phyloP scores from a whole-genome alignment of 768 basidiomycete species.

The Termitomyces sp. region DNA sequence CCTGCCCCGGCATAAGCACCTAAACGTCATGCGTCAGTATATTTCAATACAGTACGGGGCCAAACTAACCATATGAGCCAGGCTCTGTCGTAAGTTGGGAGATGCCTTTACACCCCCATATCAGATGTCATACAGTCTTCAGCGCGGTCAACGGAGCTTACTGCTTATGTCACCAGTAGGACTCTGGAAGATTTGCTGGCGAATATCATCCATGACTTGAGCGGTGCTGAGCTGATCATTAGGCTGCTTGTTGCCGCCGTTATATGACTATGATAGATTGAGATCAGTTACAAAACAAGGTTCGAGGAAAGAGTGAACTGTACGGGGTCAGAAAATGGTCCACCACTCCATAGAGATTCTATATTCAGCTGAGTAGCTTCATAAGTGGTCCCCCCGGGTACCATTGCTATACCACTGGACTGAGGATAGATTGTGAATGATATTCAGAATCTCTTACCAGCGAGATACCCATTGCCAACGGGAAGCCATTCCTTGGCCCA shows the following conservation, averaged over 20 bases:
- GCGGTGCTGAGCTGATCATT: conserved; percentile 42
- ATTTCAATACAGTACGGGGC: not conserved
- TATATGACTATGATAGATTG: conserved; percentile 45
- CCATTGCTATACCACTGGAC: conserved; percentile 44
- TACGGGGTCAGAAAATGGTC: conserved; percentile 66
- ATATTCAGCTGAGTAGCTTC: conserved; percentile 71
- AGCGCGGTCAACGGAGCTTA: conserved; percentile 23
- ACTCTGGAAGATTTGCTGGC: conserved; percentile 56
- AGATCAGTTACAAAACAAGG: not conserved
- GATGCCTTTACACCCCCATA: conserved; percentile 38
- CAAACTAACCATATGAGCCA: conserved; percentile 57
- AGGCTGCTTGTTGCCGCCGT: conserved; percentile 63
- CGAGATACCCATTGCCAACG: conserved; percentile 72
- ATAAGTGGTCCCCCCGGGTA: conserved; percentile 56
- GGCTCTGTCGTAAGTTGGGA: conserved; percentile 47
- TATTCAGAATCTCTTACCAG: conserved; percentile 33
- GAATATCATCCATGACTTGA: conserved; percentile 47
- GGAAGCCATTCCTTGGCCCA: conserved; percentile 68
- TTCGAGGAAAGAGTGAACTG: conserved; percentile 14
- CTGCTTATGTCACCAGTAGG: conserved; percentile 57
- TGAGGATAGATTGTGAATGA: not conserved
- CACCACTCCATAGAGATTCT: conserved; percentile 75
- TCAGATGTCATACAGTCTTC: not conserved
- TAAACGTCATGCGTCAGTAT: conserved; percentile 23
- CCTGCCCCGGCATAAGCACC: conserved; percentile 72